Base-by-base conservation (phyloP, 2,329 filamentous ascomycete genomes). In the Fusarium pseudocircinatum region DNA sequence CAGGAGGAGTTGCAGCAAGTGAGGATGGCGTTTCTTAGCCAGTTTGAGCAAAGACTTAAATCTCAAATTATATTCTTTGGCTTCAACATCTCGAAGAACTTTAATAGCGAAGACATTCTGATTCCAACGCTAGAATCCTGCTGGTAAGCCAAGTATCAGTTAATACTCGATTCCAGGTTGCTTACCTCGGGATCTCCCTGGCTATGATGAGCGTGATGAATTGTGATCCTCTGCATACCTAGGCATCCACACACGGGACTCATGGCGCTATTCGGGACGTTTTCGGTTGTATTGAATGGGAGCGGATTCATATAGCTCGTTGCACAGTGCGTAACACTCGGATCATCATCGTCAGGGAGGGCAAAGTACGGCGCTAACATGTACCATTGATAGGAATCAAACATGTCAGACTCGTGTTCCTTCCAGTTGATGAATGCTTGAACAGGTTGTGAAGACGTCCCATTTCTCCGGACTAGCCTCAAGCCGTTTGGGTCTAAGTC, bases 111-210 rank as follows among this genome's bases (percentile, higher is more conserved):
- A 47, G 13, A 47, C 20, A 30, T n/a, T 47, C 0, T 47, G 44
- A 28, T 47, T 47, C 20, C 13, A 14, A 0, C 10, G 26, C 26
- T 47, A 14, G 4, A 16, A 15, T 22, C 2, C 2, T 16, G 26
- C 4, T n/a, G 7, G 6, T 16, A 22, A 47, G 24, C 44, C 26
- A 11, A 28, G 5, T 15, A 3, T 28, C 9, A 30, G 26, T 7
- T 22, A 0, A 6, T 2, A 20, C 15, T 46, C 20, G 36, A 12
- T 9, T 20, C 7, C 12, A 28, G 18, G 3, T 28, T 1, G 18
- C 24, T 46, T 28, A 46, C 43, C 43, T 28, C 12, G 6, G 14
- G 7, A n/a, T n/a, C 22, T 11, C 44, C 28, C 13, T 16, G 20
- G 44, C 28, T 47, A 22, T 47, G 44, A 2, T 30, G 28, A 47